These are phyloP conservation scores for Mallotus japonicus DNA, from an alignment of 441 rosid genomes.

Conservation along the genomic window DNA sequence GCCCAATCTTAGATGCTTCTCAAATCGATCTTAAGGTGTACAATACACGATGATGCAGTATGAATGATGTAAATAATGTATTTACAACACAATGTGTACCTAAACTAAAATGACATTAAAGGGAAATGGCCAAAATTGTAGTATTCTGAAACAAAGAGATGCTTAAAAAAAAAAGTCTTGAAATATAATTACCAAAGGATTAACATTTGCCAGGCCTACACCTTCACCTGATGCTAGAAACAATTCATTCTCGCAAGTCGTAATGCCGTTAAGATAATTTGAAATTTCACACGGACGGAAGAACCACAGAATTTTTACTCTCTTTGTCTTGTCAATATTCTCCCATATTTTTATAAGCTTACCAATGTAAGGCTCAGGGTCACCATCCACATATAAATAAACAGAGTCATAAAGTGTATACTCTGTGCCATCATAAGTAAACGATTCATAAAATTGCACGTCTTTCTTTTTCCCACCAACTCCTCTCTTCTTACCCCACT, in stretches of 20 bases:
- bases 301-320: constrained; percentile 76
- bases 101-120: constrained; percentile 3
- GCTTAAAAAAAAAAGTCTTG: constrained; percentile 1
- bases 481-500: constrained; percentile 72
- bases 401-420: constrained; percentile 70
- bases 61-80: background rate
- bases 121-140: background rate
- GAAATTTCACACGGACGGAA: constrained; percentile 65
- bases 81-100: background rate
- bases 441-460: constrained; percentile 71
- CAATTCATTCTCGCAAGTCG: constrained; percentile 51
- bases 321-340: constrained; percentile 42
- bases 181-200: constrained; percentile 66
- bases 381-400: constrained; percentile 40
- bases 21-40: background rate
- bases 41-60: background rate
- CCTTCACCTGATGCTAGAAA: constrained; percentile 89
- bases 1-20: too few relatives aligned
- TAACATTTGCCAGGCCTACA: constrained; percentile 60
- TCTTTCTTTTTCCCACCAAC: constrained; percentile 63
- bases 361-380: constrained; percentile 65
- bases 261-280: constrained; percentile 40
- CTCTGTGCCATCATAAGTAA: constrained; percentile 58
- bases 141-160: background rate
- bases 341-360: constrained; percentile 81